Base-by-base conservation (phyloP, 2,329 filamentous ascomycete species). In the Epichloe bromicola region DNA sequence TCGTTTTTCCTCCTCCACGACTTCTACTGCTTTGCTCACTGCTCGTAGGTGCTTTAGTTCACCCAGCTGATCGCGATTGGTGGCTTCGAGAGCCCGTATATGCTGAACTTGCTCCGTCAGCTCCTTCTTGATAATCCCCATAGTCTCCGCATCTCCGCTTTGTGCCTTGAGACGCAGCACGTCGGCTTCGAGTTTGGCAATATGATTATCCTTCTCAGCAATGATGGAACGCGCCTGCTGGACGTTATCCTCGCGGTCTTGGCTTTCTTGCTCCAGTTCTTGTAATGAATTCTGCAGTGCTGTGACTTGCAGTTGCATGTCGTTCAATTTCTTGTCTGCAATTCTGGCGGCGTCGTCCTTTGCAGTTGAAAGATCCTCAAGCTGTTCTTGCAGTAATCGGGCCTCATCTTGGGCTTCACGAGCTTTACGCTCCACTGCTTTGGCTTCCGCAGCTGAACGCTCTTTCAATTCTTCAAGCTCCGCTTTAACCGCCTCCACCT, bases 1-100 rank as follows among this genome's bases (percentile, higher is more conserved):
- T 55, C 87, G 77, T 72, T 97, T 97, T 70, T 98, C 89, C 65
- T 98, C 93, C 63, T 98, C 89, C 0, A 97, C 86, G 2, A 98
- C 79, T 61, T 95, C 88, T 1, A 95, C 83, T n/a, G 86, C 88
- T 67, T 87, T 91, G 64, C 89, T 83, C 3, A 85, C 70, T 57
- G 89, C 86, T 14, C 89, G 83, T 38, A 94, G 75, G 58, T 89
- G 85, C 59, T 86, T 88, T 37, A 98, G 70, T 63, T 98, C 91
- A 0, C 76, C 68, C 14, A 80, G 73, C 61, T 95, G 87, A 47
- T 95, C 88, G 23, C 87, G 77, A 55, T 88, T 95, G 37, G 80
- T 80, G 1, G 79, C 76, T 64, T 98, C 93, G 3, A 98, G 73
- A 33, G 80, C 83, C 53, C 88, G 83, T 56, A 96, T 95, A 61